Evolutionary conservation across 345 rosid species (phyloP).

Genomic region (Eucalyptus regnans): DNA sequence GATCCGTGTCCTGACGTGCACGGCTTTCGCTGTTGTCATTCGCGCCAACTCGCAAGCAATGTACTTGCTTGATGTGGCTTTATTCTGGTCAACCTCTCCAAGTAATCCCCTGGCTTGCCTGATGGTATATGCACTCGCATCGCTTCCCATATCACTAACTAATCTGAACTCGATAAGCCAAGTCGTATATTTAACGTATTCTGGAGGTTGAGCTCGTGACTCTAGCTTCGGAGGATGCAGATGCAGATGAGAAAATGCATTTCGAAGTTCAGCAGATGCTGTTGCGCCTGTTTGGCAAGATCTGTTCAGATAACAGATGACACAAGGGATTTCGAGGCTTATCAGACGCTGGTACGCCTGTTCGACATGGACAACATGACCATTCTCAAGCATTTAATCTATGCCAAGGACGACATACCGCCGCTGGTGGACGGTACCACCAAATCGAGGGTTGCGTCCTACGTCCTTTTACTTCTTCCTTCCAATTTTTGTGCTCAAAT

Average conservation of each 20-base stretch:
- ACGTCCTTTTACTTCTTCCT: neutral
- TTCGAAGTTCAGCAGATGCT: neutral
- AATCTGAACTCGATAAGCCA: too few relatives aligned
- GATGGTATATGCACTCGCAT: neutral
- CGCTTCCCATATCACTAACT: neutral
- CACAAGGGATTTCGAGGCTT: constrained; percentile 19
- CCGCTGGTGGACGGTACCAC: constrained; percentile 22
- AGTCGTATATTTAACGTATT: neutral
- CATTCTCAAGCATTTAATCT: constrained; percentile 22
- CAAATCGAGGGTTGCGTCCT: constrained; percentile 7
- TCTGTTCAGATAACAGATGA: constrained; percentile 4
- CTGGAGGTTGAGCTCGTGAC: neutral
- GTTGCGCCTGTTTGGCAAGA: neutral
- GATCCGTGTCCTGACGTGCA: neutral
- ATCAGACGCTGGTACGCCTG: constrained; percentile 10
- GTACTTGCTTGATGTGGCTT: neutral
- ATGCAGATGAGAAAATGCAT: constrained; percentile 8
- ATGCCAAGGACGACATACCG: constrained; percentile 20
- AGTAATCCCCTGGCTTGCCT: neutral
- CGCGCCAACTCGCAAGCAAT: neutral
- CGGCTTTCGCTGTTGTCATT: neutral
- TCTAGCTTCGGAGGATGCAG: neutral
- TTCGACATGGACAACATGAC: constrained; percentile 21
- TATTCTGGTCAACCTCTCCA: neutral
- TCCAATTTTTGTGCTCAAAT: neutral